Conservation (phyloP, 805 yeast genomes). For the Wickerhamia fluorescens region DNA sequence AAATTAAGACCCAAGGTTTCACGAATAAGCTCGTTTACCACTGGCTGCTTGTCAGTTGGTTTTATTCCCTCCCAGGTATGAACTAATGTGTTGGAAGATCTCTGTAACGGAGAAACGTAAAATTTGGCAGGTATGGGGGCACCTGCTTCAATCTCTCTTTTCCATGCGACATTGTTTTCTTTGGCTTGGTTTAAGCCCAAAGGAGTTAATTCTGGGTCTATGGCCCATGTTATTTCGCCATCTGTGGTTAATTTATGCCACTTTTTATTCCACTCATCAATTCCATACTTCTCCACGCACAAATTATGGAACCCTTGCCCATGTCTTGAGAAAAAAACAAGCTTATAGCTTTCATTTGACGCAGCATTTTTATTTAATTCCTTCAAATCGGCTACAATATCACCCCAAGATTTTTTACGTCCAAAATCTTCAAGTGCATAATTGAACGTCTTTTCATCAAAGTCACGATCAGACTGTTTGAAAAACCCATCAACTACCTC, state of each 20-base stretch:
- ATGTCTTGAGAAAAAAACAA: slow-evolving; percentile 54
- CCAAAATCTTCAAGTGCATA: slow-evolving; percentile 40
- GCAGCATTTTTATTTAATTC: slow-evolving; percentile 28
- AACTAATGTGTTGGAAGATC: slow-evolving; percentile 52
- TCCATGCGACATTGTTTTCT: slow-evolving; percentile 39
- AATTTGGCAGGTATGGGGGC: slow-evolving; percentile 51
- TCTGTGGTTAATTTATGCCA: slow-evolving; percentile 49
- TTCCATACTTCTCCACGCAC: slow-evolving; percentile 48
- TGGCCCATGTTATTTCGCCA: slow-evolving; percentile 50
- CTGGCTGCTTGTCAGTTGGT: slow-evolving; percentile 13
- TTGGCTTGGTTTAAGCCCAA: slow-evolving; percentile 51
- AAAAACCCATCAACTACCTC: slow-evolving; percentile 45
- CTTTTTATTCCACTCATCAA: slow-evolving; percentile 48
- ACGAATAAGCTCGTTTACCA: slow-evolving; percentile 42
- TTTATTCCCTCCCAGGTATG: slow-evolving; percentile 42
- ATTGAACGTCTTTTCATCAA: slow-evolving; percentile 43
- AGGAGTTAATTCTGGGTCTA: slow-evolving; percentile 54
- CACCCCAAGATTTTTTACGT: slow-evolving; percentile 34
- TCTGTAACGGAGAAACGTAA: slow-evolving; percentile 57
- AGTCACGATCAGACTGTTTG: slow-evolving; percentile 35
- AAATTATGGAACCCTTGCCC: slow-evolving; percentile 66
- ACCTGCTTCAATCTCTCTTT: slow-evolving; percentile 34
- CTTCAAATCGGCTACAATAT: slow-evolving; percentile 22
- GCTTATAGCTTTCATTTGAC: slow-evolving; percentile 37
- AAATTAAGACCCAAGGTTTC: slow-evolving; percentile 56